phyloP scores from a whole-genome alignment of 352 stramenopile genomes.

The Phytophthora pisi region DNA sequence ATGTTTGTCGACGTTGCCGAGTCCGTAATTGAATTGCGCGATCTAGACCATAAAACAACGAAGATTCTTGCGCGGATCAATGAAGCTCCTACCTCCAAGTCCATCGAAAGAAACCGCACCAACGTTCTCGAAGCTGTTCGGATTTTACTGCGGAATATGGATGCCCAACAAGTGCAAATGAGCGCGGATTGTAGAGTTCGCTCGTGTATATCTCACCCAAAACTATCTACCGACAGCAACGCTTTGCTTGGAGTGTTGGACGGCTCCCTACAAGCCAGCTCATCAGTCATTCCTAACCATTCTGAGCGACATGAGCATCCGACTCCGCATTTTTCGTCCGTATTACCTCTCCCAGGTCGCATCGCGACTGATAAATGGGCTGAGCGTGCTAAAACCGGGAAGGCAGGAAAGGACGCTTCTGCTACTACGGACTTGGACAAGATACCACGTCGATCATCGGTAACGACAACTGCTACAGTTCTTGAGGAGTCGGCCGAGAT shows the following conservation, averaged over 20 bases:
- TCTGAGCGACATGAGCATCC: background rate
- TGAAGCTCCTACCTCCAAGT: background rate
- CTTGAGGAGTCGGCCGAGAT: constrained; percentile 7
- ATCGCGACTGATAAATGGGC: background rate
- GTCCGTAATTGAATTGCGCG: background rate
- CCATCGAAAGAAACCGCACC: background rate
- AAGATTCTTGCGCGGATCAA: background rate
- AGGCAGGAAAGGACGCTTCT: no score
- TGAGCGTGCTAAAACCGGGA: background rate
- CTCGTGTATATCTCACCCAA: background rate
- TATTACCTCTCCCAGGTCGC: background rate
- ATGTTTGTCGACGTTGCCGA: background rate
- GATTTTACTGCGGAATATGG: background rate
- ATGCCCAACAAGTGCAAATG: background rate
- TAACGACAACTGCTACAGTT: background rate
- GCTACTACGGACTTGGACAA: background rate
- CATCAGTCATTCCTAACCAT: background rate
- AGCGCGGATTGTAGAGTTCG: background rate
- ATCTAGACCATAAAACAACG: background rate
- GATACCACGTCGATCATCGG: background rate
- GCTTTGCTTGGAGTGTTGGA: background rate
- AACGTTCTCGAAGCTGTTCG: background rate
- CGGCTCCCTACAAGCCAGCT: background rate
- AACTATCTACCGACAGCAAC: background rate
- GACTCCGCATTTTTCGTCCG: background rate